Percentiles rank a stretch among this genome's conserved stretches.
Conservation (phyloP, 2,329 filamentous ascomycete species). For the Cadophora malorum region DNA sequence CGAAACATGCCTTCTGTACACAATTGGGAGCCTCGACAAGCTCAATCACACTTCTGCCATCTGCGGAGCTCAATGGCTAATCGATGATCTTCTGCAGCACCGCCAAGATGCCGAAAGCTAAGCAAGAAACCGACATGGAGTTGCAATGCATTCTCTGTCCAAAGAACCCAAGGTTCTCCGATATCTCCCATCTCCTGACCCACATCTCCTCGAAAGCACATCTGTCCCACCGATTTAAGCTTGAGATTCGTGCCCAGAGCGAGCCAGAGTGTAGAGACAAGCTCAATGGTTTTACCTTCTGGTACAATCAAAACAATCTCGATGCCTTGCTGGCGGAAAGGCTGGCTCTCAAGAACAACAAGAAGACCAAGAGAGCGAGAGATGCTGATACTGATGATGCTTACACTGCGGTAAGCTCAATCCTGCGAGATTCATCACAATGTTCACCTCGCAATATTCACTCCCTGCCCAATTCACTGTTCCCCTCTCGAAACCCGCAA, state of each 20-base stretch:
- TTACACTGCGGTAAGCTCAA: conserved; percentile 29
- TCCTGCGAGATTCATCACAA: not conserved
- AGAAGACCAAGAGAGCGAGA: conserved; percentile 52
- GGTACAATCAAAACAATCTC: conserved; percentile 77
- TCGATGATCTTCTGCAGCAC: not conserved
- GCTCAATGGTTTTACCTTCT: conserved; percentile 74
- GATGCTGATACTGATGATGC: conserved; percentile 16
- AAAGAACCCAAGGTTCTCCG: conserved; percentile 80
- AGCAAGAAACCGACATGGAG: conserved; percentile 55
- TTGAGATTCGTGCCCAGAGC: conserved; percentile 73
- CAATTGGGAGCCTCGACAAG: conserved; percentile 10
- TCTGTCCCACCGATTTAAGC: conserved; percentile 81
- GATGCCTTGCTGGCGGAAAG: conserved; percentile 78
- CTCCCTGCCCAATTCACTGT: not conserved
- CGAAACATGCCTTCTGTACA: not conserved
- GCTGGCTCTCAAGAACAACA: conserved; percentile 77
- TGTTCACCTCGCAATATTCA: conserved; percentile 5
- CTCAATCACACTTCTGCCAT: conserved; percentile 4
- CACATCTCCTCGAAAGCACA: conserved; percentile 95
- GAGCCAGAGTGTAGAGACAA: conserved; percentile 68
- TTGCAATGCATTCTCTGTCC: conserved; percentile 86
- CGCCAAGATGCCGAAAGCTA: conserved; percentile 36
- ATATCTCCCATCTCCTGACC: conserved; percentile 89
- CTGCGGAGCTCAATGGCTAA: conserved; percentile 10
- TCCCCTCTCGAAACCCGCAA: not conserved